Base-by-base conservation (phyloP, 331 rosid species). In the Malus hybrid region DNA sequence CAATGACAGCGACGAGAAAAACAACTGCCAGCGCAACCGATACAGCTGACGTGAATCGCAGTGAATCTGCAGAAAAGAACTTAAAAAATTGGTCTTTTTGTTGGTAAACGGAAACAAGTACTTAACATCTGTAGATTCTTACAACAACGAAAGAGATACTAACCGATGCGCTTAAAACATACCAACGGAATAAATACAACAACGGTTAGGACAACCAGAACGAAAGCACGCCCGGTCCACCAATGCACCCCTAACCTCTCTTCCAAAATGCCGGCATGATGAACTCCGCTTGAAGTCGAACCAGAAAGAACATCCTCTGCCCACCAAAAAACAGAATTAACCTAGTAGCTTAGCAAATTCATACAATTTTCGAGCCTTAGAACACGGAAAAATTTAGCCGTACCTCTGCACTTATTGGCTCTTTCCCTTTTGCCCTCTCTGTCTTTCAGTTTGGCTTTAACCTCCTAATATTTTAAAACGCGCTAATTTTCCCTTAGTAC, bases 151-250 rank as follows among this genome's bases (percentile, higher is more conserved):
- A 75, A 50, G 32, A 46, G 5, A 29, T 4, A 32, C 70, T 14
- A 44, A 77, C 76, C 76, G 10, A 77, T 77, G 12, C 76, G 55
- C 69, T 77, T 69, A 20, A 69, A 69, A 67, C 75, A 60, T 33
- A 70, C 59, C 70, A 44, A 69, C 1, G 80, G 76, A 31, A 77
- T 6, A 50, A 70, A 62, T 44, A 77, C 7, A 7, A 27, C 75
- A 10, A 70, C 36, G 16, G 80, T 77, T 31, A 77, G 27, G 48
- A 48, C 54, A 12, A 77, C 8, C 5, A 77, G 80, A 44, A 77
- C 70, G n/a, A 77, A 77, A 48, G 80, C 76, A 48, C 76, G 71
- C 12, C 76, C 71, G 7, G 80, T 77, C 76, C 80, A 77, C 80
- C 80, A 77, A 18, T 70, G 80, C 16, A 69, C 80, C 55, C 76